Conservation (phyloP, 306 rosid species). For the Ormosia semicastrata region DNA sequence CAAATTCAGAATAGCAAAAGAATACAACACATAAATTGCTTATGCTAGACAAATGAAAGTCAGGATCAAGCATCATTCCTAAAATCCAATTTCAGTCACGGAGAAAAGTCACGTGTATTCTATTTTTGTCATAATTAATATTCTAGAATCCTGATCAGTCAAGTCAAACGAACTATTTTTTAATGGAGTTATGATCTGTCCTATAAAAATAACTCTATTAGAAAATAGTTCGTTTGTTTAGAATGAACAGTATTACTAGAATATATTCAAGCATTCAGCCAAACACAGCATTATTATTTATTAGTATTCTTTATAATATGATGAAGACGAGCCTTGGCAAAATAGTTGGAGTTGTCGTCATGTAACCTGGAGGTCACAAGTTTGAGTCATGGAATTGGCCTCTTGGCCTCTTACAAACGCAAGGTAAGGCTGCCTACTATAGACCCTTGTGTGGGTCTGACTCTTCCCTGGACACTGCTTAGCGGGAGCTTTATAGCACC, state of each 20-base stretch:
- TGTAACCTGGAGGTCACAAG: too few relatives aligned
- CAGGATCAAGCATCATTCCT: conserved; percentile 1
- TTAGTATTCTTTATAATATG: not conserved
- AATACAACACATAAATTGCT: not conserved
- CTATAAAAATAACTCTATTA: conserved; percentile 14
- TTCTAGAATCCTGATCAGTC: conserved; percentile 26
- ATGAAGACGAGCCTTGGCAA: too few relatives aligned
- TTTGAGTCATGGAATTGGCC: too few relatives aligned
- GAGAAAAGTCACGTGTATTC: not conserved
- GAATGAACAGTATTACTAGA: not conserved
- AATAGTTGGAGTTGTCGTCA: too few relatives aligned
- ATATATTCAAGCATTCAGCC: not conserved
- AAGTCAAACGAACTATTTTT: conserved; percentile 39
- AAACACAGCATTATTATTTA: not conserved
- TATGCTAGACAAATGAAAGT: not conserved
- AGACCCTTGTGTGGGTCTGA: too few relatives aligned
- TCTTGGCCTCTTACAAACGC: too few relatives aligned
- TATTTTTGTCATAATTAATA: not conserved
- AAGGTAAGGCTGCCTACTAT: too few relatives aligned
- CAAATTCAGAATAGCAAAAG: not conserved
- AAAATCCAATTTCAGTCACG: not conserved
- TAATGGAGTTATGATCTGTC: conserved; percentile 32
- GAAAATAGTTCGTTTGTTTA: conserved; percentile 32
- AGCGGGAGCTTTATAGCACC: too few relatives aligned
- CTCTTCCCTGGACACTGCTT: too few relatives aligned